Base-by-base conservation (phyloP, 2,329 filamentous ascomycete genomes). In the Pseudogymnoascus sp. region DNA sequence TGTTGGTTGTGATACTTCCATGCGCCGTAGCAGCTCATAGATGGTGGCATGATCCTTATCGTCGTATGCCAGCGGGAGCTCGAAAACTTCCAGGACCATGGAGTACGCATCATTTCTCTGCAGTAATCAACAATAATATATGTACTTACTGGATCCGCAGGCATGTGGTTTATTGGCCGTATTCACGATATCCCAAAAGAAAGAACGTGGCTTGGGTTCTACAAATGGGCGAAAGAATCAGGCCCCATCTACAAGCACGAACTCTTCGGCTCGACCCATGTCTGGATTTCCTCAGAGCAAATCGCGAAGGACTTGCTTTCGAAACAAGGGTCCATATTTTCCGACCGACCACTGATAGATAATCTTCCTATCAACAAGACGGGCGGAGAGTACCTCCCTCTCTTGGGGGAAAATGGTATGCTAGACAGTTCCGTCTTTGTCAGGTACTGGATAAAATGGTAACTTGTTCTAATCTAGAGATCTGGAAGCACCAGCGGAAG, bases 401-500 rank as follows among this genome's bases (percentile, higher is more conserved):
- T 81, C 3, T 72, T 78, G 4, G 78, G 78, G 5, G 70, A 73
- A 16, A 80, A 77, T 61, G 76, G 77, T 77, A 71, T 8, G 69
- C 21, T 14, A 45, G 36, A 37, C 12, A 60, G 34, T 61, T 67
- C 18, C 47, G 16, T 5, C 36, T 29, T 16, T 31, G 47, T 29
- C 23, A 54, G 36, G 10, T 61, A 26, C 23, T 62, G 12, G 65
- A 26, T 36, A 14, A 57, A 31, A 14, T 23, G 23, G 47, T 62
- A 54, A 21, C 42, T 61, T 62, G 64, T 40, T 65, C 64, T 63
- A 67, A 39, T 5, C 45, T 66, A 79, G 78, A 79, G 4, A 79
- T 74, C 3, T 81, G 79, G 79, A 79, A 77, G 68, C 75, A 78
- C n/a, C 79, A 81, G 67, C 74, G 78, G 6, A 79, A 76, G 69